Conservation (phyloP, 305 asterid genomes). For the Vinca major region DNA sequence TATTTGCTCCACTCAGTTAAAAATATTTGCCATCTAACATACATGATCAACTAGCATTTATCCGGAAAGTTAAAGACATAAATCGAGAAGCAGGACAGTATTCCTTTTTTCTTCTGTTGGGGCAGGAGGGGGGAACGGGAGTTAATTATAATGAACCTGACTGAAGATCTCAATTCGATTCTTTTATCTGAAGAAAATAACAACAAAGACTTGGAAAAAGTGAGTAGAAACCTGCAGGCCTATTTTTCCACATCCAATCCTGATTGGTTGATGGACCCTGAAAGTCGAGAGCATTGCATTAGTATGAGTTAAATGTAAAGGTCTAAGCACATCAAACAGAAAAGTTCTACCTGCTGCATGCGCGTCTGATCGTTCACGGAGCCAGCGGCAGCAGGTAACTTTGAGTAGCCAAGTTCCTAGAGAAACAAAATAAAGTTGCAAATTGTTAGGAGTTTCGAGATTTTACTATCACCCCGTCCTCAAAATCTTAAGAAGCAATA, state of each 20-base stretch:
- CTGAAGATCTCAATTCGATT: background rate
- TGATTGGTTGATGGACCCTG: conserved; percentile 45
- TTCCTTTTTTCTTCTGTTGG: no score
- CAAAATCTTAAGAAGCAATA: background rate
- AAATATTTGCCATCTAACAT: background rate
- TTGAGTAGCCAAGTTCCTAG: conserved; percentile 52
- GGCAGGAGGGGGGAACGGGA: no score
- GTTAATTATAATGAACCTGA: no score
- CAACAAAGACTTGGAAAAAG: background rate
- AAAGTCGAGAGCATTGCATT: conserved; percentile 12
- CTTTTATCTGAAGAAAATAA: background rate
- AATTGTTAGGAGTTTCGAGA: background rate
- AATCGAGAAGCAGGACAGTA: no score
- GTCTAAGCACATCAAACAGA: background rate
- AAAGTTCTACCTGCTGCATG: conserved; percentile 49
- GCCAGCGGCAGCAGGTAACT: conserved; percentile 33
- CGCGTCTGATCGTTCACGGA: conserved; percentile 37
- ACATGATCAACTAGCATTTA: no score
- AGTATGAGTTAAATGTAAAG: background rate
- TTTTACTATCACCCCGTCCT: background rate
- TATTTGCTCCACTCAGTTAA: background rate
- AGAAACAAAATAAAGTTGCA: background rate
- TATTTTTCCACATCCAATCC: conserved; percentile 54
- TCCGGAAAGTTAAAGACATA: no score
- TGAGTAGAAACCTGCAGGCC: conserved; percentile 24